Percentiles rank a stretch among this genome's conserved stretches.
phyloP scores from a whole-genome alignment of 1,284 basidiomycete genomes.

The Ceratorhiza oryzae-sativae region DNA sequence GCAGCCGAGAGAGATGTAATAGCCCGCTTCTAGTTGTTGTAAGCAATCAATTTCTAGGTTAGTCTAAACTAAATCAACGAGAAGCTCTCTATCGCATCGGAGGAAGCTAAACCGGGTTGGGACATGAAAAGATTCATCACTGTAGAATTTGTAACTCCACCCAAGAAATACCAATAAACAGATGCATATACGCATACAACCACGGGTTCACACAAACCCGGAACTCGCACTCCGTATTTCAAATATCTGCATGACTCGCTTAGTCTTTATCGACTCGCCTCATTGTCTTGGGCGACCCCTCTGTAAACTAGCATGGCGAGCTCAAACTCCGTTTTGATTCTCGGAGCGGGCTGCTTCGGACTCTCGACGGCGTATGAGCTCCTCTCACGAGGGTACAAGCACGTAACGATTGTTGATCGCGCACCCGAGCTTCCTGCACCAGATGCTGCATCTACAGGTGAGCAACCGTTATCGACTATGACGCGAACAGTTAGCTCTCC shows the following conservation, averaged over 20 bases:
- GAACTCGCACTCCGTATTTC: neutral
- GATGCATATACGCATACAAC: neutral
- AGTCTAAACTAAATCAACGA: too few relatives aligned
- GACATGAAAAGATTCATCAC: too few relatives aligned
- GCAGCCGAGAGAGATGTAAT: too few relatives aligned
- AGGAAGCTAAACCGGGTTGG: neutral
- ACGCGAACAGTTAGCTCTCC: conserved; percentile 6
- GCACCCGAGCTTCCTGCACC: conserved; percentile 69
- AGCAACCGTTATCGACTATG: conserved; percentile 1
- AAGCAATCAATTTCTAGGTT: too few relatives aligned
- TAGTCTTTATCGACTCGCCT: neutral
- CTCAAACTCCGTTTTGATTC: conserved; percentile 61
- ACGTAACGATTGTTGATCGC: conserved; percentile 77
- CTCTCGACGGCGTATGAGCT: conserved; percentile 83
- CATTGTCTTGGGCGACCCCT: neutral
- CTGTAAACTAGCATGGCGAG: neutral
- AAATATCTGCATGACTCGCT: neutral
- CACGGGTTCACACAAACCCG: neutral
- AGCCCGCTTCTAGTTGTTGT: too few relatives aligned
- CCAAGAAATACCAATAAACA: neutral
- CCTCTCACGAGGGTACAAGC: conserved; percentile 66
- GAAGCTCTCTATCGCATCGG: too few relatives aligned
- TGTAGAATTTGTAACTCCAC: too few relatives aligned
- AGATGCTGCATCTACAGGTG: conserved; percentile 74
- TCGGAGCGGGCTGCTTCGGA: conserved; percentile 88